Base-by-base conservation (phyloP, 164 flowering plant genomes). In the Stephania yunnanensis region DNA sequence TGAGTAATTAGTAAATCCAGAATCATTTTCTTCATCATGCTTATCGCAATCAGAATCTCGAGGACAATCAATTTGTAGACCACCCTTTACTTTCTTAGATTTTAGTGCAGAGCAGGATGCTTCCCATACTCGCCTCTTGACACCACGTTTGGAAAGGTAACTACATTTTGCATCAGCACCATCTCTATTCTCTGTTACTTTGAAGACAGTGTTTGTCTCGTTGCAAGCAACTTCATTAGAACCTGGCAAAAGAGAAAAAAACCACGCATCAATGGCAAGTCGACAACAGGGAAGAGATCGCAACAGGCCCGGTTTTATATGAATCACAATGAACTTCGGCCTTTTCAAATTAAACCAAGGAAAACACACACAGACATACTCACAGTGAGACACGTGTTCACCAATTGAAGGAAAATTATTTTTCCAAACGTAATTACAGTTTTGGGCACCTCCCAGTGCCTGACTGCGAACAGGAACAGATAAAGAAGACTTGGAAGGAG, bases 81-180 rank as follows among this genome's bases (percentile, higher is more conserved):
- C 77, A 50, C 94, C 97, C 79, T 88, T 94, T 31, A 91, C 90
- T 79, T 85, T 92, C 81, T 94, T 94, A 12, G 95, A 88, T 78
- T 89, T 90, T 74, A 94, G 74, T 5, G 97, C 92, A 52, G 95
- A 89, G 63, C 68, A 70, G 17, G 93, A 88, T 53, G 95, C 80
- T 84, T 89, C 89, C 97, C 98, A 92, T 64, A 72, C 70, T 79
- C 86, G 86, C 80, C 79, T 87, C 77, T 89, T 90, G 46, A 67
- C 64, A 69, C 86, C 84, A 73, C 36, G 81, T 71, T 73, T 73
- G 75, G 89, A 86, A 78, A 86, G 84, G 66, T 89, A 82, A 82
- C 85, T 85, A 7, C 20, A 36, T 3, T 82, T 81, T 29, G 29
- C 76, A 78, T 68, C 77, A 73, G 73, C 68, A 72, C 68, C 79